Percentiles rank a stretch among this genome's conserved stretches.
phyloP scores from a whole-genome alignment of 2,329 filamentous ascomycete species.

The Alternaria hordeiaustralica region DNA sequence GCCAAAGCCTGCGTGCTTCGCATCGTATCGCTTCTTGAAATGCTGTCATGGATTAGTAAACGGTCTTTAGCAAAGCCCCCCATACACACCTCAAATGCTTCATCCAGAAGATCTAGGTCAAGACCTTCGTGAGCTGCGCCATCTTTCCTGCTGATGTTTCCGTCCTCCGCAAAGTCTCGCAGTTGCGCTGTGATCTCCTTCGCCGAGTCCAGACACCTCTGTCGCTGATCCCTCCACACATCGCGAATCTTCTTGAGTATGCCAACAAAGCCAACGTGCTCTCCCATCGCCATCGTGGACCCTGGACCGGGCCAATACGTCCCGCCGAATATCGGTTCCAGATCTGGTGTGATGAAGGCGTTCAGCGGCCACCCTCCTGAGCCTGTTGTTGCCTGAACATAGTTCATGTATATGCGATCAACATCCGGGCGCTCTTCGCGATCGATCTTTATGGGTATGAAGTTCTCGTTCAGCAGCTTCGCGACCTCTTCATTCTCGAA shows the following conservation, averaged over 20 bases:
- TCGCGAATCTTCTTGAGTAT: constrained; percentile 78
- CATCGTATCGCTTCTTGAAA: constrained; percentile 33
- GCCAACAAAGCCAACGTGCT: constrained; percentile 78
- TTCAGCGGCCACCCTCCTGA: constrained; percentile 94
- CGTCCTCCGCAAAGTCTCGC: constrained; percentile 86
- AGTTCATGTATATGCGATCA: constrained; percentile 98
- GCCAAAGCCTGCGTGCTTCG: constrained; percentile 65
- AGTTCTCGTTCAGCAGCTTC: constrained; percentile 79
- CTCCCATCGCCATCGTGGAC: constrained; percentile 56
- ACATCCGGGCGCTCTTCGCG: constrained; percentile 93
- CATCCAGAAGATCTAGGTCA: constrained; percentile 89
- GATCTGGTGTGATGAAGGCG: constrained; percentile 91
- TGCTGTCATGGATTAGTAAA: constrained; percentile 17
- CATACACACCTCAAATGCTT: constrained; percentile 70
- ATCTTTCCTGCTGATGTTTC: constrained; percentile 63
- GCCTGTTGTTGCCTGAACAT: constrained; percentile 89
- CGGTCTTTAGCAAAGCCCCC: constrained; percentile 50
- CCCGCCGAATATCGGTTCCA: constrained; percentile 93
- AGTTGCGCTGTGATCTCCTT: constrained; percentile 82
- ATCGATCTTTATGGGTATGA: constrained; percentile 92
- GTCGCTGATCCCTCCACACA: constrained; percentile 82
- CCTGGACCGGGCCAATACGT: constrained; percentile 93
- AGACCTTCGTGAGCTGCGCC: constrained; percentile 69
- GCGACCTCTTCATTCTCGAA: constrained; percentile 86
- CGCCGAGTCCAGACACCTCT: constrained; percentile 82